Evolutionary conservation across 1,284 basidiomycete species (phyloP), one percentile per base, ranked within the genome.

Genomic region (Irpex rosettiformis): DNA sequence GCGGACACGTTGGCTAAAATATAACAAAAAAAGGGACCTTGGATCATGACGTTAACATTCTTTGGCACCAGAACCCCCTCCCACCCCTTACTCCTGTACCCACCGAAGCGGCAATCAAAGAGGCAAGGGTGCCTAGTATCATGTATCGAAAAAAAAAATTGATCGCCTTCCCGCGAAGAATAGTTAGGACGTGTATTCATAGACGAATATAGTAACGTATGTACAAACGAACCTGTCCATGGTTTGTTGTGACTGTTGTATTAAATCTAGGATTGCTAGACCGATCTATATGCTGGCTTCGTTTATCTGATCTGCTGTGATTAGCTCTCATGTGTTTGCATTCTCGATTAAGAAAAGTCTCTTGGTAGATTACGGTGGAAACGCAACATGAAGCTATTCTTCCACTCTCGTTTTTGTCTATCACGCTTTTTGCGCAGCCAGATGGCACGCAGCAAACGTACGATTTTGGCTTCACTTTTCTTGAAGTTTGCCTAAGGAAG

Each of bases 371-470:
- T 57, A 25, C 58, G 55, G 24, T 62, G 63, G 11, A 67, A 58
- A 2, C 54, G 60, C 10, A n/a, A 13, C 10, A 51, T 48, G 33
- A 68, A 29, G 4, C 54, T 60, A 2, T 54, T 58, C 29, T 56
- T 28, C 67, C 66, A 68, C 59, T 67, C 62, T 27, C 52, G 59
- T 30, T 56, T 56, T 51, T 64, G 61, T 52, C 71, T 59, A 42
- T 67, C 68, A 8, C 62, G 61, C 52, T 67, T 68, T 64, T 76
- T 77, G n/a, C 75, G 70, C 56, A 71, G 61, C 75, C 75, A 77
- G 42, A 76, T 73, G 8, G 72, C 74, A 30, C 70, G 69, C 24
- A 77, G 64, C 11, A 77, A 64, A 25, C 66, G 69, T 33, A 70
- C 66, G 52, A 77, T 71, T 64, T 75, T 74, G 54, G 70, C 66